Conservation (phyloP, 2,329 filamentous ascomycete genomes). For the Colletotrichum cereale region DNA sequence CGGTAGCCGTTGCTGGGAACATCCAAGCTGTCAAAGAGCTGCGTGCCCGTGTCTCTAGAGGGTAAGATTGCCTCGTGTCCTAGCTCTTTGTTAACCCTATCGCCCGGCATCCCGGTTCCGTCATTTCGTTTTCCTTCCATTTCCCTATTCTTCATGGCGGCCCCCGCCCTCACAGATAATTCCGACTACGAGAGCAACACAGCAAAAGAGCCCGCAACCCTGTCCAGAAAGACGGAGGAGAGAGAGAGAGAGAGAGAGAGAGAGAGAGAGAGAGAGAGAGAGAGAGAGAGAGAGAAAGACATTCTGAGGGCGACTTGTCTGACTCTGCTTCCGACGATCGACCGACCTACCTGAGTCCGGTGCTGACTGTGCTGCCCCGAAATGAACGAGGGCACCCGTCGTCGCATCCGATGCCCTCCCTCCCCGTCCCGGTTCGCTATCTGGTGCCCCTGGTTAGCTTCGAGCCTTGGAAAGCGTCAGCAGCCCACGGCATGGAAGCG, state of each 20-base stretch:
- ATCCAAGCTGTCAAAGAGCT: conserved; percentile 6
- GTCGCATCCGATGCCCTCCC: conserved; percentile 4
- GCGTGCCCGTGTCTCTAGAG: background rate
- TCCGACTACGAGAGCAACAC: background rate
- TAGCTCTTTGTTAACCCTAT: conserved; percentile 22
- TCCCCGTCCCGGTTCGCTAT: background rate
- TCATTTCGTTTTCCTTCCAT: conserved; percentile 23
- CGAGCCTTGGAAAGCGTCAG: conserved; percentile 8
- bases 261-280: too few species aligned
- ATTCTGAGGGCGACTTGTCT: conserved; percentile 35
- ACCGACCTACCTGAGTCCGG: background rate
- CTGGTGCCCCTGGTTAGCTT: background rate
- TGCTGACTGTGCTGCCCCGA: background rate
- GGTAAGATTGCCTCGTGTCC: conserved; percentile 18
- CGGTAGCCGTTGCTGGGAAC: conserved; percentile 11
- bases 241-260: conserved; percentile 13
- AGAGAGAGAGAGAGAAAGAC: conserved; percentile 25
- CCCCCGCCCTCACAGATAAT: background rate
- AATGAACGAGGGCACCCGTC: conserved; percentile 2
- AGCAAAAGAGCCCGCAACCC: background rate
- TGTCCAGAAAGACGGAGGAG: conserved; percentile 13
- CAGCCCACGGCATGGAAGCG: conserved; percentile 16
- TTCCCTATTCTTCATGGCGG: background rate
- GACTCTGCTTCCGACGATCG: conserved; percentile 1
- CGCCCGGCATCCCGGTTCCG: conserved; percentile 34